Evolutionary conservation across 768 basidiomycete genomes (phyloP), one percentile per base, ranked within the genome.

Genomic region (Mycena kentingensis): DNA sequence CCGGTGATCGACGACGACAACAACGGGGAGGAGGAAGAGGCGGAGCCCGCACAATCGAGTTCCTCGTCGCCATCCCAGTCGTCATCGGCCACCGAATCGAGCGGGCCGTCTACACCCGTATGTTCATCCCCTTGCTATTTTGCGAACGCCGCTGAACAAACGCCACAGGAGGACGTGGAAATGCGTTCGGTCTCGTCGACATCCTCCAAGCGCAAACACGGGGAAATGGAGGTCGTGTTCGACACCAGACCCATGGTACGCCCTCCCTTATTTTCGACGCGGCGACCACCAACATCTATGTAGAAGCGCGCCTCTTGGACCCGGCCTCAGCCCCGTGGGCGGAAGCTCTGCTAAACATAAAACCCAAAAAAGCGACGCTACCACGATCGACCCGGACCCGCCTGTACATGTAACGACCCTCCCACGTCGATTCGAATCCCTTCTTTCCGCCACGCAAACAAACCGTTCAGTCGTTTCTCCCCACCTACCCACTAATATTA

Each of bases 341-440:
- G 41, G 6, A 27, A 25, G 41, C 22, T 42, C 12, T 42, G 41
- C 24, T 25, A 26, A 27, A 12, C 5, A n/a, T 24, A 38, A 15
- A 38, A 24, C 41, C 22, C 5, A 46, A 46, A 51, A 43, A 43
- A 54, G 29, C 46, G 11, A 38, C 37, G 21, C 37, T 15, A 38
- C 8, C 13, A 38, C 8, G 21, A 15, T 38, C 13, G 37, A 38
- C 37, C 21, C 8, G n/a, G n/a, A n/a, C n/a, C n/a, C n/a, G 6
- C 6, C 37, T 38, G 13, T 19, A 7, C 18, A 34, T 35, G 42
- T 31, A 19, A 52, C 42, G 35, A 49, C 46, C 24, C 43, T 29
- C 32, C 29, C 27, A n/a, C 38, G 54, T 54, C 22, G 56, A 57
- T 46, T 57, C 56, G 56, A 57, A 49, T 49, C 38, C 45, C 48